These are phyloP conservation scores for Lactifluus pinguis DNA, from an alignment of 768 basidiomycete genomes.

Conservation along the genomic window DNA sequence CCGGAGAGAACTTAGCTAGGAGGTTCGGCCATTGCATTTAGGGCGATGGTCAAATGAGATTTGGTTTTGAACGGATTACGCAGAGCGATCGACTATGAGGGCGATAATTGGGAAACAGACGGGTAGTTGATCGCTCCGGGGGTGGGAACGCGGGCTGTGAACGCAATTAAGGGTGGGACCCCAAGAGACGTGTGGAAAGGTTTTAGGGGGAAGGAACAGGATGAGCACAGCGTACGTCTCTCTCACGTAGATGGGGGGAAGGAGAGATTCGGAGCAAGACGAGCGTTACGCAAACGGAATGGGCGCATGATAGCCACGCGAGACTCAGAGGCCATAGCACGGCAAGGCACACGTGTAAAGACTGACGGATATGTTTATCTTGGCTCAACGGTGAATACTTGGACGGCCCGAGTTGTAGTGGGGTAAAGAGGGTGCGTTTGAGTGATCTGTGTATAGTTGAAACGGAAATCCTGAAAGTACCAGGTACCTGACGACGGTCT, in stretches of 20 bases:
- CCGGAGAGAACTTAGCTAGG: constrained; percentile 12
- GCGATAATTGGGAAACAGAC: not conserved
- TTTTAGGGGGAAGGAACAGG: constrained; percentile 1
- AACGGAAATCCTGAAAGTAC: not conserved
- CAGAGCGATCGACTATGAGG: not conserved
- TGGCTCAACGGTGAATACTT: not conserved
- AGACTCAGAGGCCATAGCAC: not conserved
- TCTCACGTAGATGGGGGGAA: not conserved
- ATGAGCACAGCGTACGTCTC: constrained; percentile 11
- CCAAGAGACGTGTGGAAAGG: not conserved
- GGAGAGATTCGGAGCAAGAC: not conserved
- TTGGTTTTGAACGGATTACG: not conserved
- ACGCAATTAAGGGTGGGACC: constrained; percentile 9
- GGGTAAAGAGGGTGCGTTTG: not conserved
- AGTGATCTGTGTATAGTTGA: not conserved
- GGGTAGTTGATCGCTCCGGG: not conserved
- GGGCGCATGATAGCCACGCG: constrained; percentile 12
- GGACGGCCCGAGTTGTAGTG: not conserved
- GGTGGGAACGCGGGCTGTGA: constrained; percentile 6
- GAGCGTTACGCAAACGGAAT: not conserved
- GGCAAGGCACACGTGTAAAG: not conserved
- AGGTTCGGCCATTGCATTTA: constrained; percentile 9
- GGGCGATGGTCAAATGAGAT: not conserved
- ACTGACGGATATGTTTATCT: not conserved
- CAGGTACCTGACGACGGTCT: not conserved